Evolutionary conservation across 140 eudicot species (phyloP).

Genomic region (Erigeron philadelphicus): DNA sequence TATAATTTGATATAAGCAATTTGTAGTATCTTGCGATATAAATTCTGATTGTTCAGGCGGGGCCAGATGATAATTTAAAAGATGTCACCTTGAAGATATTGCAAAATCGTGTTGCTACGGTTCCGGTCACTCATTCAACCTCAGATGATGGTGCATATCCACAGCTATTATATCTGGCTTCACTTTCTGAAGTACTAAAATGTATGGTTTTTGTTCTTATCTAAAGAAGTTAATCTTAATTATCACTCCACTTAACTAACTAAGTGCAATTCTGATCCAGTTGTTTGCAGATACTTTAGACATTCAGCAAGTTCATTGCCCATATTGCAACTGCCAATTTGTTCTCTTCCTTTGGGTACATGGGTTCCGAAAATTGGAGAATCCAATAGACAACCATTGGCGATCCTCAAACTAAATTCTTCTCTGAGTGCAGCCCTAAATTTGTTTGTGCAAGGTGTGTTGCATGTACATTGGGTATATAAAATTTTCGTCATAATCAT

Average conservation of each 20-base stretch:
- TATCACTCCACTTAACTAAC: conserved; percentile 27
- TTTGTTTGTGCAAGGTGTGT: conserved; percentile 79
- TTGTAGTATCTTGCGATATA: not conserved
- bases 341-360: conserved; percentile 83
- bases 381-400: conserved; percentile 62
- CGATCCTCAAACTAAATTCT: conserved; percentile 75
- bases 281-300: conserved; percentile 87
- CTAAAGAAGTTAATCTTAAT: not conserved
- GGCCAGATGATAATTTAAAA: conserved; percentile 79
- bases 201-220: conserved; percentile 32
- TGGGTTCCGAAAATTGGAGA: conserved; percentile 98
- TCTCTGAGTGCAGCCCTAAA: conserved; percentile 77
- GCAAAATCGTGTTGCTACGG: conserved; percentile 62
- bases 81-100: conserved; percentile 68
- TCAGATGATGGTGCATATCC: conserved; percentile 72
- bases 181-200: conserved; percentile 78
- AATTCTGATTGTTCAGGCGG: conserved; percentile 56
- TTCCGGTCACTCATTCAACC: conserved; percentile 70
- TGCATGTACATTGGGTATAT: not conserved
- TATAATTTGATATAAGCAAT: not conserved
- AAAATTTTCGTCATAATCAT: not conserved
- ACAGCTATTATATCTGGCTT: conserved; percentile 86
- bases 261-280: conserved; percentile 42
- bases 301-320: conserved; percentile 81
- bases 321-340: conserved; percentile 70